Conservation (phyloP, 1,284 basidiomycete genomes). For the Ustilago tritici region DNA sequence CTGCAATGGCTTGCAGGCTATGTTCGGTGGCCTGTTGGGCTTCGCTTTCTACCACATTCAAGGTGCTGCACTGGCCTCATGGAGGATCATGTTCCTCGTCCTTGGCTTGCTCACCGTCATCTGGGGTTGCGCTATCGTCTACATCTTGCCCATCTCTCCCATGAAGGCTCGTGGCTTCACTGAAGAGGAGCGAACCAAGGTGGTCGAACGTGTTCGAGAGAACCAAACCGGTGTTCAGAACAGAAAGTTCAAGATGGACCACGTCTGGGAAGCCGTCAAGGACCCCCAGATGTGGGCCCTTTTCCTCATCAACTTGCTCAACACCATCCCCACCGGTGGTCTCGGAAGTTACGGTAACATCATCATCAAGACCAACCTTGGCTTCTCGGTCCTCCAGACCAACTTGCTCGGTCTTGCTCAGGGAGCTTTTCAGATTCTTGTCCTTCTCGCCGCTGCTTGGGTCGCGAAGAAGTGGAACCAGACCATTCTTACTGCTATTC, state of each 20-base stretch:
- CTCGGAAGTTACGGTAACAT: conserved; percentile 72
- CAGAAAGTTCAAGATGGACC: conserved; percentile 73
- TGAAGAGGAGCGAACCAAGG: conserved; percentile 73
- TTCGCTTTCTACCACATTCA: conserved; percentile 72
- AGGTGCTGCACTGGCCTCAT: conserved; percentile 72
- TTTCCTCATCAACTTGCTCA: conserved; percentile 73
- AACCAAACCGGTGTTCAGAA: conserved; percentile 74
- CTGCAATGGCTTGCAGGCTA: conserved; percentile 51
- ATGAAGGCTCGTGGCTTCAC: conserved; percentile 70
- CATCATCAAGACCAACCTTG: conserved; percentile 66
- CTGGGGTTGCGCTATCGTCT: conserved; percentile 60
- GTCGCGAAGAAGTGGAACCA: conserved; percentile 45
- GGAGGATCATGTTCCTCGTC: conserved; percentile 73
- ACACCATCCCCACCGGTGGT: conserved; percentile 74
- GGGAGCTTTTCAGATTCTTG: conserved; percentile 50
- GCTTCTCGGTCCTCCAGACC: conserved; percentile 60
- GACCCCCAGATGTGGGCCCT: conserved; percentile 71
- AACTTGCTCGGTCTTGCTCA: conserved; percentile 63
- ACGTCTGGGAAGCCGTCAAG: conserved; percentile 72
- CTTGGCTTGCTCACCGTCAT: conserved; percentile 54
- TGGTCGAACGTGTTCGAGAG: conserved; percentile 74
- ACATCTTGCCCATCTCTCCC: conserved; percentile 52
- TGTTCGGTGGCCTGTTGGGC: conserved; percentile 51
- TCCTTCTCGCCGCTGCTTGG: conserved; percentile 42
- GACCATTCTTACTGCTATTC: conserved; percentile 61